These are phyloP conservation scores for Trichoderma sp. DNA, from an alignment of 2,329 filamentous ascomycete species.

Conservation along the genomic window DNA sequence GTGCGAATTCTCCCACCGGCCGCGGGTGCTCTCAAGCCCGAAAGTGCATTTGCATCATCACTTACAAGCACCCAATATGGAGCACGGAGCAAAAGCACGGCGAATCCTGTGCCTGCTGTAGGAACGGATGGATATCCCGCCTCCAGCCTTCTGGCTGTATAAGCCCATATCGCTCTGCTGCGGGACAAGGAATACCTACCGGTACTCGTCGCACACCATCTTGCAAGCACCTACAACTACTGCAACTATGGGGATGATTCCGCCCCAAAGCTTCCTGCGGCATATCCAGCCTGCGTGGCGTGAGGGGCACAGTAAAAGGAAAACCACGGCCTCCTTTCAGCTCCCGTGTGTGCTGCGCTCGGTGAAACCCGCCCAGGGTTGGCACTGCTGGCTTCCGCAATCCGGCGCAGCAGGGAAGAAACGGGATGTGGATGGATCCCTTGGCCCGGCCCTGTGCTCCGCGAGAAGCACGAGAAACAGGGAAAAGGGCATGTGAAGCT, in stretches of 20 bases:
- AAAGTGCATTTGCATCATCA: neutral
- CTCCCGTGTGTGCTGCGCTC: neutral
- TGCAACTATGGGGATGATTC: neutral
- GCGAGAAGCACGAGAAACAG: neutral
- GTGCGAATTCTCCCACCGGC: neutral
- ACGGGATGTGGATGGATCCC: neutral
- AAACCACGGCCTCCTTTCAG: neutral
- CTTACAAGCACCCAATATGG: neutral
- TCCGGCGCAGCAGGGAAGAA: neutral
- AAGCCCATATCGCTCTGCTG: neutral
- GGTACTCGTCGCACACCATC: neutral
- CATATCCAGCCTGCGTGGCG: neutral
- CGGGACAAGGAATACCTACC: neutral
- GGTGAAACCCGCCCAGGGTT: constrained; percentile 10
- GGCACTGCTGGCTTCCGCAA: neutral
- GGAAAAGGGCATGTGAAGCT: neutral
- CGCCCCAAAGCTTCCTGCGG: neutral
- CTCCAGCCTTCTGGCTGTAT: neutral
- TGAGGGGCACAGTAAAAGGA: constrained; percentile 3
- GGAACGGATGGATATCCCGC: neutral
- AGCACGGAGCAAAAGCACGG: neutral
- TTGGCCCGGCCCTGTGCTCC: neutral
- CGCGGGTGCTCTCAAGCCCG: neutral
- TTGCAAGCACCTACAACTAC: neutral
- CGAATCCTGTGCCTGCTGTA: neutral